phyloP scores from a whole-genome alignment of 805 yeast genomes.

The Nakazawaea anatomiae region DNA sequence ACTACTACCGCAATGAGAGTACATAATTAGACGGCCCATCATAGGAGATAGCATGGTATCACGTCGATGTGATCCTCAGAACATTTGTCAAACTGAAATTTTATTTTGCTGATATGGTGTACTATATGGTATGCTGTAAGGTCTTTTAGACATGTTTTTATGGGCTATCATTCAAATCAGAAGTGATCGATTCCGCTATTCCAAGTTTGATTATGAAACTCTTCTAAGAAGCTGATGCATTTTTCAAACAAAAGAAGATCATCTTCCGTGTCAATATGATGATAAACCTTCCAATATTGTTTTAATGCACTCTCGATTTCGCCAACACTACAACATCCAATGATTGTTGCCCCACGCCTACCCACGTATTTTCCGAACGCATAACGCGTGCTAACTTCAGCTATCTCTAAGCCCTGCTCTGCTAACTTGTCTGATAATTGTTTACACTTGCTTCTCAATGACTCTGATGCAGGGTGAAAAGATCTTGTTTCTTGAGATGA shows the following conservation, averaged over 20 bases:
- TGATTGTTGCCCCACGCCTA: constrained; percentile 54
- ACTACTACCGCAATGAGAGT: no score
- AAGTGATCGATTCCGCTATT: constrained; percentile 24
- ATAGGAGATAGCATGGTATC: no score
- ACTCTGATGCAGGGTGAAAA: constrained; percentile 75
- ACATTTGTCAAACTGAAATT: not conserved
- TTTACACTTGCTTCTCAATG: constrained; percentile 48
- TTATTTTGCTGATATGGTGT: no score
- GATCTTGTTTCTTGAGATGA: constrained; percentile 59
- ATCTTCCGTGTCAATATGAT: constrained; percentile 20
- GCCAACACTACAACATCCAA: constrained; percentile 63
- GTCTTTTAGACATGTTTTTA: not conserved
- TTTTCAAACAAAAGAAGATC: constrained; percentile 40
- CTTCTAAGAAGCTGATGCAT: constrained; percentile 43
- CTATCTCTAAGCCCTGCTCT: constrained; percentile 51
- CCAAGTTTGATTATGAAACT: constrained; percentile 64
- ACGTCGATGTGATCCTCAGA: no score
- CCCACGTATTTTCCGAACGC: constrained; percentile 58
- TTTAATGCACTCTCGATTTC: constrained; percentile 62
- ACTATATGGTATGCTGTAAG: no score
- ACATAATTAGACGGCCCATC: no score
- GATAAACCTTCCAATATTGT: constrained; percentile 46
- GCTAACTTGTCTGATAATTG: constrained; percentile 33
- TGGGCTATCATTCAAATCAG: not conserved
- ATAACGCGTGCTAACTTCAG: constrained; percentile 74